Base-by-base conservation (phyloP, 805 yeast genomes). In the Yarrowia deformans region DNA sequence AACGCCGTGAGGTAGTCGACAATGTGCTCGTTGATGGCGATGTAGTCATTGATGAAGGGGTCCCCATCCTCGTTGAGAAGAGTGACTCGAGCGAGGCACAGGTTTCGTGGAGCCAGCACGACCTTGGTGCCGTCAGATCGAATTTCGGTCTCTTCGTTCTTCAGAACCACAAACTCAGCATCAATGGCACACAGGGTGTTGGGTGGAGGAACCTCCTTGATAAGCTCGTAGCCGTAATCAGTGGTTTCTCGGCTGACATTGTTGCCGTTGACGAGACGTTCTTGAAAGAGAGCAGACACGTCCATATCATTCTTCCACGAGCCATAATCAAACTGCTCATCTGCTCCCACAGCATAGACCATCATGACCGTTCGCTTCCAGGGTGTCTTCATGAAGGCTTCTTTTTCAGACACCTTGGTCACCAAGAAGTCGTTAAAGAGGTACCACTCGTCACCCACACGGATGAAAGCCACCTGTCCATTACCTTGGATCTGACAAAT, bases 41-140 rank as follows among this genome's bases (percentile, higher is more conserved):
- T 90, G 75, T 93, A 92, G 76, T 95, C 99, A 77, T 95, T 99
- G 71, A 95, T 90, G 74, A 95, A 91, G 7, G 97, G 93, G 0
- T 84, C 85, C 0, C 93, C 93, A 35, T 84, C 83, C 52, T 80
- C 81, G 55, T 97, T 81, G 2, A 95, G 75, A 0, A 90, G 97
- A 0, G 98, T 93, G 0, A 95, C 88, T 73, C 99, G 84, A 0
- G 98, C 99, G 19, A 95, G 81, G 2, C 95, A 88, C 54, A 89
- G 83, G 67, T 85, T 84, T 61, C 88, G 87, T 0, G 99, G 98
- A 70, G 88, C 84, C 6, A 93, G 83, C 43, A 94, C 78, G 7
- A 85, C 84, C 71, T 88, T 88, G 6, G 83, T 75, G 0, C 98
- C 98, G 71, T 87, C 86, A 68, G 88, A 86, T 67, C 87, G 85